These are phyloP conservation scores for Curvularia verruculosa DNA, from an alignment of 2,329 filamentous ascomycete genomes.

Conservation along the genomic window DNA sequence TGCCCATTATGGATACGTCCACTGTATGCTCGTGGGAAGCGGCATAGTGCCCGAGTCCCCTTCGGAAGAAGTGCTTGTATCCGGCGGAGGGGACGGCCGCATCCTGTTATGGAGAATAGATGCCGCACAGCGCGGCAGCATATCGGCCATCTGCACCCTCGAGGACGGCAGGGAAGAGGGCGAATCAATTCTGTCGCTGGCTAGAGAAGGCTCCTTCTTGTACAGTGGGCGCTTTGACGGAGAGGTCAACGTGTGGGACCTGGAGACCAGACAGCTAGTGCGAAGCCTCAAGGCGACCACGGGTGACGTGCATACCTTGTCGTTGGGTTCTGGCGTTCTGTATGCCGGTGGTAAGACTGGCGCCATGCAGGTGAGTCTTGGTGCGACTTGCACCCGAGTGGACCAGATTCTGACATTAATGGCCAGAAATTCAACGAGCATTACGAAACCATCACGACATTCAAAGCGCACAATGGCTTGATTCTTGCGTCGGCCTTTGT, in stretches of 20 bases:
- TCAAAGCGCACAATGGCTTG: constrained; percentile 84
- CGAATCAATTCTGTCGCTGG: constrained; percentile 75
- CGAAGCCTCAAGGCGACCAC: constrained; percentile 82
- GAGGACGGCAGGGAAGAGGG: constrained; percentile 64
- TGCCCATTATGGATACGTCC: constrained; percentile 93
- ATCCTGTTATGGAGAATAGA: constrained; percentile 90
- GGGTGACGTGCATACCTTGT: constrained; percentile 83
- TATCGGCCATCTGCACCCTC: constrained; percentile 71
- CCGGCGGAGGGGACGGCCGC: constrained; percentile 89
- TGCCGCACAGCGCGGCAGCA: constrained; percentile 63
- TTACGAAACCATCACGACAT: constrained; percentile 78
- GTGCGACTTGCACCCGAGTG: not conserved
- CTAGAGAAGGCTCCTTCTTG: constrained; percentile 87
- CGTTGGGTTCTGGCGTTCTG: constrained; percentile 82
- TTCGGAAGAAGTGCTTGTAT: constrained; percentile 80
- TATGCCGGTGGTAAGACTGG: constrained; percentile 91
- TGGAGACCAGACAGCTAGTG: constrained; percentile 90
- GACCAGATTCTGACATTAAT: constrained; percentile 30
- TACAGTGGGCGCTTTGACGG: constrained; percentile 90
- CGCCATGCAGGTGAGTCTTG: constrained; percentile 69
- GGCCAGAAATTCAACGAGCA: constrained; percentile 75
- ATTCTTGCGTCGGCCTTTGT: constrained; percentile 84
- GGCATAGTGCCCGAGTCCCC: constrained; percentile 73
- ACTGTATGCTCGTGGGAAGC: constrained; percentile 88
- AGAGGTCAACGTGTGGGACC: constrained; percentile 92